Evolutionary conservation across 192 early-diverging fungal species (phyloP).

Genomic region (Podochytrium sp.): DNA sequence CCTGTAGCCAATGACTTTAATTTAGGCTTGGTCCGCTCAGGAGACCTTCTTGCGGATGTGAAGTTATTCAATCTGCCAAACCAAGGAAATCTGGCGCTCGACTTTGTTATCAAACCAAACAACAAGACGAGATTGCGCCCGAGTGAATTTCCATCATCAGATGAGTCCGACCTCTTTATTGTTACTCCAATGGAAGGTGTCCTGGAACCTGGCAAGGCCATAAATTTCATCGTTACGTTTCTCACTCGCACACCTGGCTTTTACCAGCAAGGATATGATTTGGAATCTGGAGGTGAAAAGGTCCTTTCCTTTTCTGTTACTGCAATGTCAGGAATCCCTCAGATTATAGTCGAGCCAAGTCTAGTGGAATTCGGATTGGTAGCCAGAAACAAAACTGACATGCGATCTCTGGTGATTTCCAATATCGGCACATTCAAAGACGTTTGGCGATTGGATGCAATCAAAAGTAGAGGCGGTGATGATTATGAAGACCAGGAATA

Average conservation of each 20-base stretch:
- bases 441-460: constrained; percentile 48
- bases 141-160: constrained; percentile 23
- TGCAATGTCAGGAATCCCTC: constrained; percentile 56
- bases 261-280: constrained; percentile 55
- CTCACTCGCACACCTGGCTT: constrained; percentile 38
- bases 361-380: constrained; percentile 62
- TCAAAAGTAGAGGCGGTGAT: constrained; percentile 23
- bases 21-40: constrained; percentile 48
- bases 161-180: constrained; percentile 38
- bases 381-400: constrained; percentile 35
- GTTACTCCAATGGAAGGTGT: constrained; percentile 46
- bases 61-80: constrained; percentile 60
- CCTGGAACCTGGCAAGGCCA: constrained; percentile 43
- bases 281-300: constrained; percentile 55
- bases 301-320: constrained; percentile 54
- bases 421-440: constrained; percentile 58
- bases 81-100: constrained; percentile 55
- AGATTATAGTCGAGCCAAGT: constrained; percentile 39
- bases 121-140: constrained; percentile 41
- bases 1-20: constrained; percentile 49
- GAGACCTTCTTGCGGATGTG: constrained; percentile 42
- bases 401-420: constrained; percentile 45
- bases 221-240: constrained; percentile 55
- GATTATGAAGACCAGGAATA: constrained; percentile 27
- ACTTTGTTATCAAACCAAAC: constrained; percentile 45